phyloP scores from a whole-genome alignment of 148 eudicot genomes.

The Mesembryanthemum crystallinum region DNA sequence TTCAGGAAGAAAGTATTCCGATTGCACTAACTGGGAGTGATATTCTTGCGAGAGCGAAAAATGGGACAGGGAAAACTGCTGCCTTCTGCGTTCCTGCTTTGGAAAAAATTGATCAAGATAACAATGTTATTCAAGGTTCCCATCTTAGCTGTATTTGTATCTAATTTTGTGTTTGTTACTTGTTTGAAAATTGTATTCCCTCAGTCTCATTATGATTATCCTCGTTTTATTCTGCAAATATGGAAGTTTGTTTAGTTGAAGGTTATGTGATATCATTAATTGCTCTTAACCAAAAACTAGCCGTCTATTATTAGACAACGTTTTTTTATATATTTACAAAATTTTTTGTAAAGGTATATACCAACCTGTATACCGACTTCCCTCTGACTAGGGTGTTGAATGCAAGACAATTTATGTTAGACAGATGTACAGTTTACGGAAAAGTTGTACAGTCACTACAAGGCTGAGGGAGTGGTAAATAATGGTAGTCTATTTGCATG shows the following conservation, averaged over 20 bases:
- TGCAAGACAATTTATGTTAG: neutral
- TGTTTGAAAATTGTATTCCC: neutral
- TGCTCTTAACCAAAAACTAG: neutral
- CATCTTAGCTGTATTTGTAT: neutral
- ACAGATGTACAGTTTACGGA: neutral
- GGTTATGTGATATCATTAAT: neutral
- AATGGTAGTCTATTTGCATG: neutral
- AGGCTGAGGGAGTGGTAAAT: neutral
- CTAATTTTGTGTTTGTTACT: neutral
- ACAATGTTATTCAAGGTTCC: conserved; percentile 83
- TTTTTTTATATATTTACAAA: neutral
- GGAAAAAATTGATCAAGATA: conserved; percentile 80
- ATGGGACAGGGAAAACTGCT: conserved; percentile 91
- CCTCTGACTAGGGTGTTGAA: neutral
- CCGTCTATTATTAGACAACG: neutral
- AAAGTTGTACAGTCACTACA: neutral
- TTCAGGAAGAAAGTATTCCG: conserved; percentile 87
- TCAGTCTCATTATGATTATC: neutral
- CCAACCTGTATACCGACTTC: neutral
- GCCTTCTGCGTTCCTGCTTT: conserved; percentile 84
- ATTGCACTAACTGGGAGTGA: conserved; percentile 85
- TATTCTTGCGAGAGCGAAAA: conserved; percentile 88
- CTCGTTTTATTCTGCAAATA: neutral
- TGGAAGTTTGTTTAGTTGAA: neutral
- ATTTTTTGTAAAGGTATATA: neutral